A percentile compares a stretch with the other conserved stretches of the same genome.
phyloP scores from a whole-genome alignment of 306 rosid species.

The Pachyrhizus erosus region DNA sequence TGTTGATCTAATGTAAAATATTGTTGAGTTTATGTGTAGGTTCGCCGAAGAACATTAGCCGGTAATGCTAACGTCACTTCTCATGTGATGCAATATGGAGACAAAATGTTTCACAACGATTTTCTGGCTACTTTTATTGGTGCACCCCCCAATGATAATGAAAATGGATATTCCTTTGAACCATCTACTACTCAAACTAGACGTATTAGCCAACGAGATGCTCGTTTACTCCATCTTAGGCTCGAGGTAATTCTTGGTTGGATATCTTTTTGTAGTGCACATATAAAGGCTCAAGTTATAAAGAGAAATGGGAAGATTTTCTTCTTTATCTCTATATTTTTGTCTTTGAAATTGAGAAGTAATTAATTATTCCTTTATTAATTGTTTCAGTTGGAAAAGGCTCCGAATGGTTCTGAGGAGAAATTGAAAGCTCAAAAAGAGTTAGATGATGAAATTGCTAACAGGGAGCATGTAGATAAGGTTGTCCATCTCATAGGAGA shows the following conservation, averaged over 20 bases:
- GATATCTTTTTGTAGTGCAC: no score
- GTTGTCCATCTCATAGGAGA: conserved; percentile 44
- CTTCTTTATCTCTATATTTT: not conserved
- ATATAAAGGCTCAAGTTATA: no score
- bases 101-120: conserved; percentile 26
- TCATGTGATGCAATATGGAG: conserved; percentile 72
- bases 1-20: not conserved
- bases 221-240: conserved; percentile 47
- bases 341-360: not conserved
- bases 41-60: conserved; percentile 46
- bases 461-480: conserved; percentile 48
- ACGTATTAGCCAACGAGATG: conserved; percentile 58
- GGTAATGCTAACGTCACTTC: not conserved
- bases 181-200: not conserved
- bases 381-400: conserved; percentile 51
- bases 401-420: conserved; percentile 43
- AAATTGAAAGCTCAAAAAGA: conserved; percentile 52
- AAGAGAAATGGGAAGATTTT: not conserved
- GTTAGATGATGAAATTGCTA: conserved; percentile 45
- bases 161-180: not conserved
- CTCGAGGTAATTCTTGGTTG: conserved; percentile 48
- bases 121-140: conserved; percentile 53
- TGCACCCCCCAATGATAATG: conserved; percentile 9
- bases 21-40: conserved; percentile 47
- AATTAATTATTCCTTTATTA: not conserved